These are phyloP conservation scores for Leccinum incarnatum DNA, from an alignment of 768 basidiomycete genomes.

Conservation along the genomic window DNA sequence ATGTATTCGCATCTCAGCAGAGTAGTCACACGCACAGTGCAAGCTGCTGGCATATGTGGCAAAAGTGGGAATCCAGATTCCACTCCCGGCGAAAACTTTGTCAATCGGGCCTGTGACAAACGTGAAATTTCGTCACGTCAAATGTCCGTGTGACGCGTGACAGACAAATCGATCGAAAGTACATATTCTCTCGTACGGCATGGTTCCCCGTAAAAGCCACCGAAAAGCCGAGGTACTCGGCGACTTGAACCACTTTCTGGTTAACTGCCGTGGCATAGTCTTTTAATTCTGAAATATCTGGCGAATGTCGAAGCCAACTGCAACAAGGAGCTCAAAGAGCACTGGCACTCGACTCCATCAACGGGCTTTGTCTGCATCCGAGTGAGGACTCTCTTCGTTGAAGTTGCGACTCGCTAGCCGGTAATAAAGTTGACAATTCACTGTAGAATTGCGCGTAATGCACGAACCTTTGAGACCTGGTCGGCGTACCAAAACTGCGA, in stretches of 20 bases:
- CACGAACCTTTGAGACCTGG: constrained; percentile 51
- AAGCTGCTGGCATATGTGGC: too few relatives aligned
- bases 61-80: too few relatives aligned
- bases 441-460: constrained; percentile 47
- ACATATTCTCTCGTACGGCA: neutral
- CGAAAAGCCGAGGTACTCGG: neutral
- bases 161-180: too few relatives aligned
- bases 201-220: neutral
- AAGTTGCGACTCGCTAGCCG: neutral
- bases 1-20: too few relatives aligned
- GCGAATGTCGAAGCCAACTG: constrained; percentile 21
- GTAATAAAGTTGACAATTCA: constrained; percentile 2
- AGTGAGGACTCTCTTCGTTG: constrained; percentile 31
- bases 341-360: constrained; percentile 18
- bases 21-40: too few relatives aligned
- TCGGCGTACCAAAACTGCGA: constrained; percentile 46
- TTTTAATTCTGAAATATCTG: neutral
- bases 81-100: too few relatives aligned
- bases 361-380: constrained; percentile 46
- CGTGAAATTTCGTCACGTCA: too few relatives aligned
- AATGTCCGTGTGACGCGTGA: too few relatives aligned
- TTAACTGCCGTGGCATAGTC: neutral
- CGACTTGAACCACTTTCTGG: constrained; percentile 7
- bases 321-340: constrained; percentile 10
- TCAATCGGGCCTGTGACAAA: too few relatives aligned